Base-by-base conservation (phyloP, 176 grass and related monocot species). In the Aegilops bicornis region DNA sequence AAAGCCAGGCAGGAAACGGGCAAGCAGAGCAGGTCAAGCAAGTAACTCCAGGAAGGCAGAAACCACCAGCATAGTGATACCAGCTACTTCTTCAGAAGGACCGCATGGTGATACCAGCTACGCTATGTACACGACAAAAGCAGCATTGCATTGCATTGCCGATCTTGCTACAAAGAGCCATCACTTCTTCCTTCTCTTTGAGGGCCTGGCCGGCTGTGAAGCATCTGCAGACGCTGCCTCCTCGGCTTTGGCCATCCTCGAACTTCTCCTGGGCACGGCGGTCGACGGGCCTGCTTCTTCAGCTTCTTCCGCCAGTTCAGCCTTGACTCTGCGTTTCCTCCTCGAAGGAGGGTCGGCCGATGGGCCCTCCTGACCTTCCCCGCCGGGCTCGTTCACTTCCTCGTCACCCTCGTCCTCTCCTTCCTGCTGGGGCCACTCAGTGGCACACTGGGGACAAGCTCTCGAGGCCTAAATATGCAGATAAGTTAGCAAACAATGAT, bases 401-500 rank as follows among this genome's bases (percentile, higher is more conserved):
- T 87, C 43, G 7, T 83, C 37, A 10, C 61, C 87, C 56, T 82
- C 75, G 3, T 73, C 82, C 82, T 94, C 86, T 22, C 78, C 82
- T 14, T 97, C 91, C 56, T 70, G 61, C 70, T 30, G 32, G 23
- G 91, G 93, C 93, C 93, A 95, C 80, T 92, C 89, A 48, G 86
- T 79, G 37, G 91, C 83, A 54, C 95, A 98, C 70, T 89, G 69
- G 39, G 89, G 92, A 70, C 95, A 97, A 33, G 70, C 90, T 91
- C 92, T 93, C 22, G 89, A 83, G 30, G 77, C 87, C 93, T 98
- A 56, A 72, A 80, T 56, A 63, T 54, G 54, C 29, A 63, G 29
- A 77, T 35, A 62, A 69, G 71, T 80, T 69, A 68, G 56, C 24
- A 84, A 45, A 10, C 15, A 2, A 3, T 27, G 64, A 3, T 25